Evolutionary conservation across 75 land plant species (phyloP), one percentile per base, ranked within the genome.

Genomic region (Sequoia sempervirens): DNA sequence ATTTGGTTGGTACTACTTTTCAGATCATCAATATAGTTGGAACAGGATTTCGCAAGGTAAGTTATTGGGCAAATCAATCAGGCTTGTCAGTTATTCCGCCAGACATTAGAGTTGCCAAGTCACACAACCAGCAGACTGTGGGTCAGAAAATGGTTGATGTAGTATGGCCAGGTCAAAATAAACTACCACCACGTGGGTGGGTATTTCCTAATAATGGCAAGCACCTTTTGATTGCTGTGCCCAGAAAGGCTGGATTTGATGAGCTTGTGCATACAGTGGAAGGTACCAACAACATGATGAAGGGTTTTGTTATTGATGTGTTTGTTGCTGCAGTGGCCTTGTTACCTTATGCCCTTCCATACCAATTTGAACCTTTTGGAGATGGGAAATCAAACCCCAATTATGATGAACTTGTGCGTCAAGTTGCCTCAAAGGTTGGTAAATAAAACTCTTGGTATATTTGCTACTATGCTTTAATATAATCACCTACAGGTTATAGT

Each of bases 121-220:
- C 89, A 47, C 69, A 14, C 20, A 20, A 20, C 69, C 70, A 82
- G 23, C 88, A 90, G 53, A 85, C 45, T 80, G 88, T 88, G 30
- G 92, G 81, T 76, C 90, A 87, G 43, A 84, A 87, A 70, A 89
- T 92, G 68, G 66, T 89, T 54, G 85, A 87, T 81, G 86, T 90
- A 30, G 91, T 92, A 66, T 95, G 97, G 97, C 97, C 97, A 18
- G 97, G 97, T 69, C 88, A 90, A 79, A 84, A 83, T 43, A 69
- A 85, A 76, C 82, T 37, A 18, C 76, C 38, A 66, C 97, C 97
- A 80, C 87, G 89, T 28, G 97, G 97, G 28, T 93, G 97, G 97
- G 95, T 91, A 15, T 87, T 92, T 53, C 97, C 97, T 2, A 87
- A 95, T 80, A 95, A 92, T 85, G 95, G 93, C 17, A 85, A 83